Conservation (phyloP, 495 filamentous ascomycete genomes). For the Penicillium canescens region DNA sequence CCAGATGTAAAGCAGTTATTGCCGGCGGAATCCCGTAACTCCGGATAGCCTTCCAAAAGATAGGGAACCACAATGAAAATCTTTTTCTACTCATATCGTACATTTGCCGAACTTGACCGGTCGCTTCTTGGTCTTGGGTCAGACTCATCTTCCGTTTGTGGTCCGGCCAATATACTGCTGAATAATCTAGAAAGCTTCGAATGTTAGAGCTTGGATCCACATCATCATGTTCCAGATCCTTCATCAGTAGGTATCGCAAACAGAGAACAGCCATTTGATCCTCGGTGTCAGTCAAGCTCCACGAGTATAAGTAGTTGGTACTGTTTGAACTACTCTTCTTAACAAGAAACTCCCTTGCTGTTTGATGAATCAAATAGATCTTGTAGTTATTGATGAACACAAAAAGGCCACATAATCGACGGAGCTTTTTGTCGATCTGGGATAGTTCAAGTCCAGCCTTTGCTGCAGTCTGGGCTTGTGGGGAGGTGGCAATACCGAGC, state of each 20-base stretch:
- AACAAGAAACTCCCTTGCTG: conserved; percentile 29
- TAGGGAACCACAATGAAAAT: no score
- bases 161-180: no score
- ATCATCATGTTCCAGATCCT: conserved; percentile 12
- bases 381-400: conserved; percentile 36
- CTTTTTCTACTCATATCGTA: no score
- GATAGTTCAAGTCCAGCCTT: conserved; percentile 25
- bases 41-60: no score
- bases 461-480: conserved; percentile 13
- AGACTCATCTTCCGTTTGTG: no score
- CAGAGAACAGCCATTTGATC: conserved; percentile 20
- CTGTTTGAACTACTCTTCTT: no score
- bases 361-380: conserved; percentile 39
- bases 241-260: conserved; percentile 23
- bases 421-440: conserved; percentile 21
- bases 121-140: no score
- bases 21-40: no score
- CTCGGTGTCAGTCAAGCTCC: conserved; percentile 13
- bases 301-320: conserved; percentile 1
- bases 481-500: conserved; percentile 23
- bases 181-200: no score
- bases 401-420: conserved; percentile 39
- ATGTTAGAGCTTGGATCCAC: not conserved
- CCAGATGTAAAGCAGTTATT: no score
- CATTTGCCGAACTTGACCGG: no score